A percentile compares a stretch with the other conserved stretches of the same genome.
These are phyloP conservation scores for Ascochyta rabiei DNA, from an alignment of 2,329 filamentous ascomycete genomes.

Conservation along the genomic window DNA sequence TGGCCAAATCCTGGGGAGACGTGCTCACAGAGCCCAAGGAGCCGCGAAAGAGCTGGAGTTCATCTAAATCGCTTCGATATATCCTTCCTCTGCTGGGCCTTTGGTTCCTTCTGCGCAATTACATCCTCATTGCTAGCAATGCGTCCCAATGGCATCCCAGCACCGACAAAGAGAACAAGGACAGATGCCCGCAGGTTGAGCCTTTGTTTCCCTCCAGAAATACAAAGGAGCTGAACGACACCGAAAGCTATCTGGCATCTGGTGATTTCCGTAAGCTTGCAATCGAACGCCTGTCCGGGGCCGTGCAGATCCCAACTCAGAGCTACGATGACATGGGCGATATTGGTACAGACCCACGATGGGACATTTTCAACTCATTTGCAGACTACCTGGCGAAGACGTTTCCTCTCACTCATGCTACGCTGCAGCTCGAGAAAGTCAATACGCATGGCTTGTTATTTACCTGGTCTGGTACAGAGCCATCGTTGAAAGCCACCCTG, in stretches of 20 bases:
- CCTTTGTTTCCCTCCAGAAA: conserved; percentile 32
- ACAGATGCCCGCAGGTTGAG: conserved; percentile 37
- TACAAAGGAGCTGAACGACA: conserved; percentile 36
- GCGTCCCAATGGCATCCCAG: conserved; percentile 17
- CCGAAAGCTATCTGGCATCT: conserved; percentile 37
- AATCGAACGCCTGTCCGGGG: conserved; percentile 50
- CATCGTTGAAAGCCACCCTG: conserved; percentile 60
- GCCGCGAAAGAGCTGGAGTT: conserved; percentile 3
- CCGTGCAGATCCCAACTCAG: conserved; percentile 62
- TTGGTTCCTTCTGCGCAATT: conserved; percentile 20
- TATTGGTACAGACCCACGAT: conserved; percentile 62
- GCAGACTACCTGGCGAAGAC: conserved; percentile 46
- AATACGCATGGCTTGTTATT: conserved; percentile 66
- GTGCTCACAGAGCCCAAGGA: conserved; percentile 4
- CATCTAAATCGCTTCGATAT: conserved; percentile 7
- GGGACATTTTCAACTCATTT: conserved; percentile 64
- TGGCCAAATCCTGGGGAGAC: conserved; percentile 25
- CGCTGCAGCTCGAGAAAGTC: conserved; percentile 59
- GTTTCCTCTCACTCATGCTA: conserved; percentile 48
- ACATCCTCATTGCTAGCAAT: conserved; percentile 15
- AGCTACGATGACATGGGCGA: conserved; percentile 62
- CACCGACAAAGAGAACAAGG: conserved; percentile 1
- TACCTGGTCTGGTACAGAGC: conserved; percentile 61
- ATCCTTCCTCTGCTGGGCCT: conserved; percentile 13
- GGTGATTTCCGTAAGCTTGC: conserved; percentile 38